Evolutionary conservation across 2,329 filamentous ascomycete species (phyloP), one percentile per base, ranked within the genome.

Genomic region (Aspergillus sp.): DNA sequence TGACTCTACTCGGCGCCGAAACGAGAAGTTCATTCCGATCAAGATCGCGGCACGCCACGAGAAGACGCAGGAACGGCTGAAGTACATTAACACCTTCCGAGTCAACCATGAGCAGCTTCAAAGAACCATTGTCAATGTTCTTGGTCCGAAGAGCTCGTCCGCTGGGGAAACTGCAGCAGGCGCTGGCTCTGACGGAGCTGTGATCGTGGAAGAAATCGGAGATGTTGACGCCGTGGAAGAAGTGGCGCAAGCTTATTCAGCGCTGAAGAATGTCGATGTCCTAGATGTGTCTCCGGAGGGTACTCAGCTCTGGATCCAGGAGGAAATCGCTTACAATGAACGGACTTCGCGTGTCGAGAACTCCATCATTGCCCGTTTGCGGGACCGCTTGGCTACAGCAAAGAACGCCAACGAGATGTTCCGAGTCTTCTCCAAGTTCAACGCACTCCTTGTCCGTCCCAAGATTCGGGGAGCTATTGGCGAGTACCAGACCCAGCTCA

Each of bases 341-440:
- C 85, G 94, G 35, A 98, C 94, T 7, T 91, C 93, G 12, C 82
- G 93, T 50, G 93, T 99, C 4, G 93, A 99, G 66, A 98, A 98
- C 69, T 96, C 93, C 3, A 98, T 99, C 67, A 99, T 99, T 65
- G 89, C 93, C 32, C 81, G 89, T 45, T 76, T 98, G 30, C 81
- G 93, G 60, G 93, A 98, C 68, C 86, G 93, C 48, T 78, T 98
- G 47, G 93, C 90, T 9, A 95, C 89, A 5, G 91, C 93, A 8
- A 96, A 94, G 75, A 95, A 89, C 52, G 93, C 93, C 36, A 97
- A 94, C 63, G 94, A 98, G 70, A 99, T 98, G 93, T 99, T 99
- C 68, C 86, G 94, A 46, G 93, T 99, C 51, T 98, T 98, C 67
- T 97, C 93, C 45, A 97, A 97, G 65, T 99, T 99, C 79, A 99